Evolutionary conservation across 306 rosid species (phyloP).

Genomic region (Lithocarpus polystachyus): DNA sequence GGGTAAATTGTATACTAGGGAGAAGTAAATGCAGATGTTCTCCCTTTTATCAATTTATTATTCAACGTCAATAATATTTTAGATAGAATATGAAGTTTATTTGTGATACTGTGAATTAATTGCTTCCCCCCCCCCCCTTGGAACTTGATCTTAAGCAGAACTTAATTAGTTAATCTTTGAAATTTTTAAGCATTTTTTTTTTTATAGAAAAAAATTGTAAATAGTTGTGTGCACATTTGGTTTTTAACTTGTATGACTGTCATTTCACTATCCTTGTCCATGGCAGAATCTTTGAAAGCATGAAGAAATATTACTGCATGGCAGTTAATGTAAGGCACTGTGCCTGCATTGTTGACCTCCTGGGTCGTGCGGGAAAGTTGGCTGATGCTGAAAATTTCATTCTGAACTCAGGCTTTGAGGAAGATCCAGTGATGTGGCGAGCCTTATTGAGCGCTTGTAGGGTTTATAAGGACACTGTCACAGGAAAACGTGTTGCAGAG

Average conservation of each 20-base stretch:
- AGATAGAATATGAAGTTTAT: not conserved
- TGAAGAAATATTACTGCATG: constrained; percentile 42
- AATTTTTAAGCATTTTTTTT: not conserved
- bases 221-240: too few relatives aligned
- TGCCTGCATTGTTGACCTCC: constrained; percentile 56
- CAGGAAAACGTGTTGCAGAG: constrained; percentile 43
- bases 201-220: too few relatives aligned
- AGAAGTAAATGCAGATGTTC: not conserved
- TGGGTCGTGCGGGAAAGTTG: constrained; percentile 54
- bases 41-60: not conserved
- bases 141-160: too few relatives aligned
- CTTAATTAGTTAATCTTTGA: not conserved
- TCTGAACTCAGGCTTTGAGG: constrained; percentile 34
- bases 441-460: constrained; percentile 56
- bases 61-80: not conserved
- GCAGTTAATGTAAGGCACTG: constrained; percentile 41
- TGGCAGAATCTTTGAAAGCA: constrained; percentile 37
- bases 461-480: constrained; percentile 39
- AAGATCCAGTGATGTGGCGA: constrained; percentile 57
- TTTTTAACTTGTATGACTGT: not conserved
- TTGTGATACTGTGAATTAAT: not conserved
- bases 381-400: constrained; percentile 46
- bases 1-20: not conserved
- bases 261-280: not conserved
- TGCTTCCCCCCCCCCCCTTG: not conserved